Base-by-base conservation (phyloP, 73 alveolate genomes). In the Paramecium caudatum region DNA sequence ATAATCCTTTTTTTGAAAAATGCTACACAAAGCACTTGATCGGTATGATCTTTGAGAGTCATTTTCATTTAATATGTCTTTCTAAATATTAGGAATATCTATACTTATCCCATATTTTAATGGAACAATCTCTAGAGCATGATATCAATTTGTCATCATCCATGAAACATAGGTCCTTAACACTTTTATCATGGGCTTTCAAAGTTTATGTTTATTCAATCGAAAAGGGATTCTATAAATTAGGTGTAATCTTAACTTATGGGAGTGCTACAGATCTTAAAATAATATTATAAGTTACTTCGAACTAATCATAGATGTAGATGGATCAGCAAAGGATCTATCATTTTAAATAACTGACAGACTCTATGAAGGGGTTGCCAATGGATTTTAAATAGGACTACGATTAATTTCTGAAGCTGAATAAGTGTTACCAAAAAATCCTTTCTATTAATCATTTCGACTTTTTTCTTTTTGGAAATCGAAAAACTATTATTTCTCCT, bases 61-160 rank as follows among this genome's bases (percentile, higher is more conserved):
- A 30, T n/a, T 37, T 68, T 68, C 8, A 37, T 13, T 37, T 68
- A 37, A 25, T 34, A 25, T 8, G 84, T 68, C 37, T 43, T 68
- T 43, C 84, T 68, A 25, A 7, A 34, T 68, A 68, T 25, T 68
- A 68, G 15, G 34, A 16, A 55, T 55, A 55, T 27, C 47, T n/a
- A 68, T 68, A 68, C 84, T 37, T 68, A 16, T 68, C 84, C 84
- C 84, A 68, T 17, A 68, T 68, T 68, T n/a, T 68, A 7, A 68
- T 68, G 0, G 10, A 25, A 47, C 7, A 13, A 68, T 68, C 84
- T 17, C 37, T 68, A n/a, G 84, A 68, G 15, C 84, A 68, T n/a
- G 84, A 10, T 25, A 68, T 37, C 19, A 68, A 32, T n/a, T 68
- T 68, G 34, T 68, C 84, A 68, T 15, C 36, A 32, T 68, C 84